Base-by-base conservation (phyloP, 768 basidiomycete genomes). In the Coprinopsis sp. region DNA sequence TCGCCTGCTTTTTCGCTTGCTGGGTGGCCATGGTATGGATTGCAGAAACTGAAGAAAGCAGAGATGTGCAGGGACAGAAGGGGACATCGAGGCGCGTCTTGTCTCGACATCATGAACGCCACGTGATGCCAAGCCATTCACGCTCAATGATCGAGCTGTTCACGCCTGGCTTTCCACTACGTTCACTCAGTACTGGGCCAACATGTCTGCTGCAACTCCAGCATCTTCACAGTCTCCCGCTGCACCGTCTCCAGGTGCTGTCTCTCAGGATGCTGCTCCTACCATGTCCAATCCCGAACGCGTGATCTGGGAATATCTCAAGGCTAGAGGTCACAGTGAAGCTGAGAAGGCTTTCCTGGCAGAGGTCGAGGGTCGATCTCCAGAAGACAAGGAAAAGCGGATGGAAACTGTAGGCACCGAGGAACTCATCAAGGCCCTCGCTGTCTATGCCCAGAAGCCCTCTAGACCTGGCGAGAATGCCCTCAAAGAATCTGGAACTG, bases 391-490 rank as follows among this genome's bases (percentile, higher is more conserved):
- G 52, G 66, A 63, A 19, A 76, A 73, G 50, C 62, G 65, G 29
- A 47, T 63, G 42, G 72, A 76, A 44, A 71, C 71, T 2, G 61
- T 76, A 4, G 57, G 64, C 33, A 58, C 69, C 56, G 62, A 84
- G 62, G 66, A 85, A 65, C 59, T 78, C 63, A 53, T 76, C 58
- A 66, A 82, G 70, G 66, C 74, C 51, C 58, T 79, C 10, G 81
- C 86, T 18, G 78, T 85, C 1, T 86, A 79, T 57, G 76, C 80
- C n/a, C 77, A 82, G 55, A 86, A 83, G 57, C 73, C 82, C 19
- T 72, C 79, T 0, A 73, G 75, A 27, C 77, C 81, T 2, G 81
- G 83, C 8, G 84, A 87, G 57, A 87, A 87, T 63, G 71, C 78
- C 2, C 64, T 87, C 53, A 86, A 82, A 58, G 85, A 87, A 33